Evolutionary conservation across 176 grass and related monocot genomes (phyloP).

Genomic region (Ensete glaucum): DNA sequence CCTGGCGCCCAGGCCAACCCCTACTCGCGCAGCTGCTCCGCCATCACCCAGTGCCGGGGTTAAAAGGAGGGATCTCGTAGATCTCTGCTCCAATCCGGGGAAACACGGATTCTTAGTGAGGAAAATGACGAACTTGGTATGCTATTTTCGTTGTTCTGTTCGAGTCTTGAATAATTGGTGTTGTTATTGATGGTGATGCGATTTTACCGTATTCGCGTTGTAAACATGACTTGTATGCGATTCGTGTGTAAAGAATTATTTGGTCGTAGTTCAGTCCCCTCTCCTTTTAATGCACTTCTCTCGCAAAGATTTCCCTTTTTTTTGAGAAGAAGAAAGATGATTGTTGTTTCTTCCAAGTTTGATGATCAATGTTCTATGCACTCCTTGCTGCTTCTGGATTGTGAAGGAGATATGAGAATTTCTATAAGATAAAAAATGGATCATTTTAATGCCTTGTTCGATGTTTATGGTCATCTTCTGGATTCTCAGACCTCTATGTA

Average conservation of each 20-base stretch:
- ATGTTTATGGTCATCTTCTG: too few species aligned
- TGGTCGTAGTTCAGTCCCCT: neutral
- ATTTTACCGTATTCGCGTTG: constrained; percentile 5
- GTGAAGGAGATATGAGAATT: too few species aligned
- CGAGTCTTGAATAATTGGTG: constrained; percentile 7
- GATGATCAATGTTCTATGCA: neutral
- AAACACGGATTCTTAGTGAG: neutral
- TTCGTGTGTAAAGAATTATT: neutral
- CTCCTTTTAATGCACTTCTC: neutral
- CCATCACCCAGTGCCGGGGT: constrained; percentile 16
- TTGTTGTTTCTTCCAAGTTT: neutral
- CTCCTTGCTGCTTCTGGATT: too few species aligned
- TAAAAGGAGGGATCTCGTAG: neutral
- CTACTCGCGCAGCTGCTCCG: constrained; percentile 16
- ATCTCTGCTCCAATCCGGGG: neutral
- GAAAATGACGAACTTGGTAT: constrained; percentile 2
- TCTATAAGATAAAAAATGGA: too few species aligned
- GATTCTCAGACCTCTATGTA: too few species aligned
- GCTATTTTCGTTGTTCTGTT: constrained; percentile 6
- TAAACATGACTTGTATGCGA: constrained; percentile 2
- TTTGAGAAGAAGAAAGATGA: neutral
- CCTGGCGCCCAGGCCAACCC: constrained; percentile 21
- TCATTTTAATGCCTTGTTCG: too few species aligned
- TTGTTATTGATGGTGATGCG: neutral
- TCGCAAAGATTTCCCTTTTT: neutral